A percentile compares a stretch with the other conserved stretches of the same genome.
phyloP scores from a whole-genome alignment of 768 basidiomycete species.

The Russula abietina region DNA sequence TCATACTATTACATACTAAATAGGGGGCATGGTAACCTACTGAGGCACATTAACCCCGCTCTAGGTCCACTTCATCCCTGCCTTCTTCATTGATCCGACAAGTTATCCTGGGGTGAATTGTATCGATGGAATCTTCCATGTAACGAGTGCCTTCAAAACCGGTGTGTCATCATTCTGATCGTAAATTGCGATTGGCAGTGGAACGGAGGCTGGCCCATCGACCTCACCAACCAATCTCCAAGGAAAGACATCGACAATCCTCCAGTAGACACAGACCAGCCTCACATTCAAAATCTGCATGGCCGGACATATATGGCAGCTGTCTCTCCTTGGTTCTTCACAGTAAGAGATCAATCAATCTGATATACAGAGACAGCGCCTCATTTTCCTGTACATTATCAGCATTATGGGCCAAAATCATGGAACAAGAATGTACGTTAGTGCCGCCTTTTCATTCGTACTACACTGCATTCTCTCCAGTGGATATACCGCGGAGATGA shows the following conservation, averaged over 20 bases:
- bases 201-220: conserved; percentile 32
- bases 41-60: not conserved
- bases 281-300: conserved; percentile 47
- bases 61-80: conserved; percentile 32
- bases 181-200: conserved; percentile 26
- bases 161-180: conserved; percentile 11
- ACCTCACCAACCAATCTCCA: conserved; percentile 40
- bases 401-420: conserved; percentile 61
- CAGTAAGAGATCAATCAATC: conserved; percentile 30
- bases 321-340: conserved; percentile 76
- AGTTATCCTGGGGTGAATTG: conserved; percentile 33
- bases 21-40: not conserved
- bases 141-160: conserved; percentile 13
- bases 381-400: not conserved
- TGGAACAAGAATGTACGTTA: conserved; percentile 70
- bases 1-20: too few species aligned
- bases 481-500: conserved; percentile 65
- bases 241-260: conserved; percentile 25
- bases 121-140: conserved; percentile 40
- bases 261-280: conserved; percentile 41
- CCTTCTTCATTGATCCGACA: conserved; percentile 30
- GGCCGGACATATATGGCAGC: conserved; percentile 43
- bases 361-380: not conserved
- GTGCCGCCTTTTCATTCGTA: not conserved
- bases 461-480: conserved; percentile 29